A percentile compares a stretch with the other conserved stretches of the same genome.
Conservation (phyloP, 257 asterid species). For the Ajuga chamaepitys region DNA sequence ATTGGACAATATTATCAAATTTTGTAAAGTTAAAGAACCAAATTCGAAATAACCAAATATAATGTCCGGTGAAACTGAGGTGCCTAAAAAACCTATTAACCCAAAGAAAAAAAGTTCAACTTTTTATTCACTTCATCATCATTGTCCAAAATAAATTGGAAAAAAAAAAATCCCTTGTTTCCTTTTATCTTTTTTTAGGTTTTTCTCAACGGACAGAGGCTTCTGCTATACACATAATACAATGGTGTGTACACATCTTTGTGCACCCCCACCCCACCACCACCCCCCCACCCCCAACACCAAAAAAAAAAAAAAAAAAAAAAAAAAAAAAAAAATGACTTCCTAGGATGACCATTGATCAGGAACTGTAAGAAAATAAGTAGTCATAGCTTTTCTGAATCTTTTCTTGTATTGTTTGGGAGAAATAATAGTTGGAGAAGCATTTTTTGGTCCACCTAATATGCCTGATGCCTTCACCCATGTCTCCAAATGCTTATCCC, state of each 20-base stretch:
- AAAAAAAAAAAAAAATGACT: background rate
- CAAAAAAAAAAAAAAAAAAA: too few relatives aligned
- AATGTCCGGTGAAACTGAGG: too few relatives aligned
- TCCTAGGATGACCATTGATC: constrained; percentile 72
- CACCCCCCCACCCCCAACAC: too few relatives aligned
- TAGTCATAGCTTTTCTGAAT: constrained; percentile 93
- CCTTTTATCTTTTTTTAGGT: too few relatives aligned
- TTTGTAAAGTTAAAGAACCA: too few relatives aligned
- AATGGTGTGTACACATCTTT: background rate
- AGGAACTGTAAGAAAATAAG: constrained; percentile 84
- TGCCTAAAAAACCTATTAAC: too few relatives aligned
- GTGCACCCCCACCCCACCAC: too few relatives aligned
- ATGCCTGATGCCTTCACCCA: constrained; percentile 94
- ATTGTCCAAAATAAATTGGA: constrained; percentile 5
- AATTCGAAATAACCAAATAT: too few relatives aligned
- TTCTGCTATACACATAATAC: background rate
- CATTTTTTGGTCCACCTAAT: constrained; percentile 84
- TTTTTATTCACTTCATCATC: constrained; percentile 13
- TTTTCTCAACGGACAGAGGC: too few relatives aligned
- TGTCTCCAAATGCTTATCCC: constrained; percentile 99
- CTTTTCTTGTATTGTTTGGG: constrained; percentile 92
- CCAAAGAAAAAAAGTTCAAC: background rate
- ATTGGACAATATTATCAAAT: too few relatives aligned
- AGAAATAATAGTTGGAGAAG: constrained; percentile 89
- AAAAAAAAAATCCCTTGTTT: background rate